Evolutionary conservation across 148 eudicot genomes (phyloP).

Genomic region (Simmondsia chinensis): DNA sequence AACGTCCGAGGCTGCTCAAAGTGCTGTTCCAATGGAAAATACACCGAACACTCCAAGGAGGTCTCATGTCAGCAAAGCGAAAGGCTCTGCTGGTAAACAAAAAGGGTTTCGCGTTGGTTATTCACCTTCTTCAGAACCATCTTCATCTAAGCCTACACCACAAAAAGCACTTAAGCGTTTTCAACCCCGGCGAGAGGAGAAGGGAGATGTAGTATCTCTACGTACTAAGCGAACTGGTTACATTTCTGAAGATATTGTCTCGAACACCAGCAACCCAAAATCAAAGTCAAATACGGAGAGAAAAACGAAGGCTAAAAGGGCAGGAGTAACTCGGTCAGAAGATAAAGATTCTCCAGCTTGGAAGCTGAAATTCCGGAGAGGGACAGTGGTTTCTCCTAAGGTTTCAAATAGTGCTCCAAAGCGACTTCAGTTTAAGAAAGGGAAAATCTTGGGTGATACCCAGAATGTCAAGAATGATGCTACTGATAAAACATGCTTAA

Average conservation of each 20-base stretch:
- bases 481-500: slow-evolving; percentile 19
- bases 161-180: slow-evolving; percentile 1
- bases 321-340: slow-evolving; percentile 14
- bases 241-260: slow-evolving; percentile 11
- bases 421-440: slow-evolving; percentile 33
- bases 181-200: slow-evolving; percentile 6
- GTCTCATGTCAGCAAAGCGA: slow-evolving; percentile 9
- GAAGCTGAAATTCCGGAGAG: slow-evolving; percentile 45
- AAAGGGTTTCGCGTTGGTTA: slow-evolving; percentile 9
- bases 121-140: slow-evolving; percentile 7
- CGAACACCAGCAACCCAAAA: slow-evolving; percentile 15
- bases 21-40: neutral
- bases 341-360: slow-evolving; percentile 25
- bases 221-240: slow-evolving; percentile 12
- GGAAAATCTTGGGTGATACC: slow-evolving; percentile 22
- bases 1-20: slow-evolving; percentile 9
- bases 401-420: slow-evolving; percentile 28
- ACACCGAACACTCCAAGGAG: slow-evolving; percentile 6
- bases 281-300: slow-evolving; percentile 15
- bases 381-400: slow-evolving; percentile 38
- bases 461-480: slow-evolving; percentile 16
- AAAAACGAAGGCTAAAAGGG: slow-evolving; percentile 18
- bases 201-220: slow-evolving; percentile 2
- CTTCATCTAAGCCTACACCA: neutral
- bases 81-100: slow-evolving; percentile 12